These are phyloP conservation scores for Camelina neglecta DNA, from an alignment of 345 rosid genomes.

Conservation along the genomic window DNA sequence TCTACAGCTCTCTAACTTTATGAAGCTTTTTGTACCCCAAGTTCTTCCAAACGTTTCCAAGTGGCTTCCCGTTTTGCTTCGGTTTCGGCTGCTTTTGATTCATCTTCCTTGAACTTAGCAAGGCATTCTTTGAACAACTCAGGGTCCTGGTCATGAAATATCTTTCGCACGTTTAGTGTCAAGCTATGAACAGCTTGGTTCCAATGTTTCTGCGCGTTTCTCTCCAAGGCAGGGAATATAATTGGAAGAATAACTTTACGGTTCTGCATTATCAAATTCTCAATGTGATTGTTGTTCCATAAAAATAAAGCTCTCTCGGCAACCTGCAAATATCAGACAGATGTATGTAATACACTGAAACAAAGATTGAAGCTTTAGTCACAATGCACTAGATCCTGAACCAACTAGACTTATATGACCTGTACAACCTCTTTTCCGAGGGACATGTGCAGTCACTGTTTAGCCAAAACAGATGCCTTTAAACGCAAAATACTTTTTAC, in stretches of 20 bases:
- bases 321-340: constrained; percentile 51
- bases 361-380: constrained; percentile 20
- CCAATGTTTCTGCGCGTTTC: constrained; percentile 70
- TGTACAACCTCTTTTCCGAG: not conserved
- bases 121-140: constrained; percentile 66
- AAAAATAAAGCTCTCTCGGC: constrained; percentile 76
- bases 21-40: constrained; percentile 45
- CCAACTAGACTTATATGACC: constrained; percentile 1
- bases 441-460: constrained; percentile 1
- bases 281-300: constrained; percentile 80
- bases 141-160: constrained; percentile 68
- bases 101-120: constrained; percentile 61
- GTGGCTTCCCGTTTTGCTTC: constrained; percentile 59
- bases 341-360: constrained; percentile 16
- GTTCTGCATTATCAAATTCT: constrained; percentile 66
- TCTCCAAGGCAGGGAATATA: constrained; percentile 69
- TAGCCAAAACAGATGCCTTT: not conserved
- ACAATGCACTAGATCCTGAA: constrained; percentile 16
- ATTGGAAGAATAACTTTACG: constrained; percentile 66
- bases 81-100: constrained; percentile 52
- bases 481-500: not conserved
- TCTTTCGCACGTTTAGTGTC: constrained; percentile 68
- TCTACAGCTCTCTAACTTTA: constrained; percentile 38
- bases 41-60: constrained; percentile 74
- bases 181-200: constrained; percentile 74